Conservation (phyloP, 441 rosid genomes). For the Erodium moschatum region DNA sequence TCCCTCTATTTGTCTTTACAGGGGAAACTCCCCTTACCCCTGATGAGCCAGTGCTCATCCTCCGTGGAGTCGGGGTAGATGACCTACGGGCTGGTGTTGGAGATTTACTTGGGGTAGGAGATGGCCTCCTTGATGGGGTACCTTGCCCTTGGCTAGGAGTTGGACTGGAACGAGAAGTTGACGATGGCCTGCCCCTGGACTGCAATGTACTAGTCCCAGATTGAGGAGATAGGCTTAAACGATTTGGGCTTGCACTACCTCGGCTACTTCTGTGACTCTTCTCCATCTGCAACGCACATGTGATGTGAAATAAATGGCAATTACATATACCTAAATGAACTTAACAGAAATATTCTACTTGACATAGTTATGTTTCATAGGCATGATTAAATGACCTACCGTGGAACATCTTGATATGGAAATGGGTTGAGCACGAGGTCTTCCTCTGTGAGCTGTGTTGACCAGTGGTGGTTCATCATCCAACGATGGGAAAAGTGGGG, state of each 20-base stretch:
- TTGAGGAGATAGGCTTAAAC: conserved; percentile 82
- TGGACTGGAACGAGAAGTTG: conserved; percentile 69
- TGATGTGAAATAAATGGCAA: neutral
- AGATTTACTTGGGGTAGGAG: conserved; percentile 46
- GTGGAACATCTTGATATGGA: conserved; percentile 91
- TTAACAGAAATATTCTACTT: neutral
- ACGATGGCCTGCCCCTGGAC: conserved; percentile 77
- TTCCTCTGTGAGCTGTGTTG: conserved; percentile 60
- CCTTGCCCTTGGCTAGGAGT: conserved; percentile 28
- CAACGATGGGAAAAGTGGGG: conserved; percentile 90
- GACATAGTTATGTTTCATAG: conserved; percentile 5
- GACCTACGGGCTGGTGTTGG: conserved; percentile 57
- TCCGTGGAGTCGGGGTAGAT: conserved; percentile 67
- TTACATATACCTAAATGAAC: conserved; percentile 4
- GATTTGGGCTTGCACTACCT: conserved; percentile 96
- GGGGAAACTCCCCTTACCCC: conserved; percentile 76
- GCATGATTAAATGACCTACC: conserved; percentile 37
- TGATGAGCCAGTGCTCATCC: conserved; percentile 59
- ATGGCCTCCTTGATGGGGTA: neutral
- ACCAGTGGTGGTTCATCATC: conserved; percentile 64
- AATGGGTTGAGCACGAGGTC: conserved; percentile 79
- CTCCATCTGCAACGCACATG: conserved; percentile 57
- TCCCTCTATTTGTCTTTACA: conserved; percentile 56
- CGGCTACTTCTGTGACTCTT: conserved; percentile 84
- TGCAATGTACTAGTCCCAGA: conserved; percentile 56